Conservation (phyloP, 179 eudicot species). For the Amaranthus tricolor region DNA sequence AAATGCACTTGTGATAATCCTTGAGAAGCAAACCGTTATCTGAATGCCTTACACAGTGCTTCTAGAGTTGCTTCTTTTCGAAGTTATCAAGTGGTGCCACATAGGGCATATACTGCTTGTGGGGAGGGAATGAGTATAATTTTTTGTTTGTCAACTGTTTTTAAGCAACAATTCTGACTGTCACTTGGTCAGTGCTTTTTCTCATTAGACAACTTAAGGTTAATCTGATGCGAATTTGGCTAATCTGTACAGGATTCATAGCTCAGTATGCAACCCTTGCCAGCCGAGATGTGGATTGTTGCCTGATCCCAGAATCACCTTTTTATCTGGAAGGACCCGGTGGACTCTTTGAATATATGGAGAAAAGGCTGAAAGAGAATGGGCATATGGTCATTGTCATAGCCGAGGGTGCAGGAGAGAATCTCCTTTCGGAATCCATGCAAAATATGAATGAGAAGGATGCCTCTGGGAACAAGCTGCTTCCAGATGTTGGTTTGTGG, state of each 20-base stretch:
- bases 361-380: constrained; percentile 73
- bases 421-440: constrained; percentile 57
- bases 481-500: constrained; percentile 77
- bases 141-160: not conserved
- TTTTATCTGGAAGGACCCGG: constrained; percentile 87
- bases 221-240: not conserved
- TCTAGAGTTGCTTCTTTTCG: not conserved
- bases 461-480: constrained; percentile 87
- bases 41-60: not conserved
- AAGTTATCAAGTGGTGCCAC: not conserved
- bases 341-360: constrained; percentile 80
- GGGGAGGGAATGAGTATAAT: not conserved
- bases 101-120: not conserved
- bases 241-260: constrained; percentile 35
- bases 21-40: not conserved
- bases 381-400: constrained; percentile 82
- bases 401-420: constrained; percentile 96
- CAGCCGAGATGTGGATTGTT: constrained; percentile 69
- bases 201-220: not conserved
- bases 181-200: not conserved
- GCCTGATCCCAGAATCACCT: constrained; percentile 94
- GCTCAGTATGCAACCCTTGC: constrained; percentile 48
- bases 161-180: not conserved
- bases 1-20: not conserved
- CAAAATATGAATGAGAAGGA: constrained; percentile 48